Base-by-base conservation (phyloP, 768 basidiomycete genomes). In the Phanerochaete sordida region DNA sequence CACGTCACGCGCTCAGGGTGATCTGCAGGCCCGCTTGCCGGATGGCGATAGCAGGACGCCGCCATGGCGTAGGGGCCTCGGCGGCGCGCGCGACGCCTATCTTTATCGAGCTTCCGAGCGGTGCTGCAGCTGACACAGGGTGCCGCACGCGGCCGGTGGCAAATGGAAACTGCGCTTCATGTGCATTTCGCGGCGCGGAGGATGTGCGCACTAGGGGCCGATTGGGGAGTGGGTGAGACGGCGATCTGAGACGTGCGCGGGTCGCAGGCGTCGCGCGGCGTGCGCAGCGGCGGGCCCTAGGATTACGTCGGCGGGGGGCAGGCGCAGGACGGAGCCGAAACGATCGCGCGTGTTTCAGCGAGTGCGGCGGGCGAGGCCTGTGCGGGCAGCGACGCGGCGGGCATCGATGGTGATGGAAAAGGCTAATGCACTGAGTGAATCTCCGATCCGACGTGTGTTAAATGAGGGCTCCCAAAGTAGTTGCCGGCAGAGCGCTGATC, bases 401-500 rank as follows among this genome's bases (percentile, higher is more conserved):
- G 50, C 11, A 43, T 48, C 24, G 47, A 28, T 37, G 53, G 24
- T 54, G 53, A 54, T 54, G 56, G 61, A 57, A 62, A 62, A 57
- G 61, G 56, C 49, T 52, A 54, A 53, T 45, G 61, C 46, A 45
- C 24, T 9, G 52, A 35, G 21, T 6, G 49, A 43, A 62, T 62
- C 61, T 57, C 16, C 52, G 61, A 57, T 62, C 26, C 23, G 55
- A 53, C n/a, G 37, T 60, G 59, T 9, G 43, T n/a, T 39, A 43
- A 27, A 57, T 58, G 37, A 31, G 47, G 48, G 51, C 24, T 23
- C 15, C 31, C 50, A 50, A 51, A 61, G 48, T 61, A 61, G 61
- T 62, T 62, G 61, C 61, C 61, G 61, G 61, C 21, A 62, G 54
- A 56, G 60, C 60, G 60, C 60, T 61, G 60, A 61, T 61, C 60